Conservation (phyloP, 805 yeast species). For the Candida ipomoeae region DNA sequence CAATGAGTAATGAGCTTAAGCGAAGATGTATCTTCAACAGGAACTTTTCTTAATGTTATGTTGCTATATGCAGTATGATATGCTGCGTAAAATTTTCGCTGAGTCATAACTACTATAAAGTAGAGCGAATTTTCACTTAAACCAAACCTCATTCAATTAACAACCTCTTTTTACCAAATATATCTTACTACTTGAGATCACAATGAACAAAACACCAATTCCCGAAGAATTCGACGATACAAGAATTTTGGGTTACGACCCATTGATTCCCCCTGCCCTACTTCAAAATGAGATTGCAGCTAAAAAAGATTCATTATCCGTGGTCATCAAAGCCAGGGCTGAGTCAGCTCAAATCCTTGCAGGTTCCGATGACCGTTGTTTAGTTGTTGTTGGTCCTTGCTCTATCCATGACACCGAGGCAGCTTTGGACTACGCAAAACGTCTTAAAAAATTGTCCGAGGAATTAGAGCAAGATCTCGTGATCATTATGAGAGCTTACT, state of each 20-base stretch:
- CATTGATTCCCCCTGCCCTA: slow-evolving; percentile 91
- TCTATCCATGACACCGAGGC: slow-evolving; percentile 93
- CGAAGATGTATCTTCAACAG: neutral
- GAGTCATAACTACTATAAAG: slow-evolving; percentile 11
- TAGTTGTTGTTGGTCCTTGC: slow-evolving; percentile 94
- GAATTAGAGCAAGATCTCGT: slow-evolving; percentile 69
- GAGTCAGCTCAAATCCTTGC: slow-evolving; percentile 67
- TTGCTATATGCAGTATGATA: slow-evolving; percentile 9
- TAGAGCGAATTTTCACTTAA: slow-evolving; percentile 1
- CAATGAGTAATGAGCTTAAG: neutral
- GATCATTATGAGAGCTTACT: slow-evolving; percentile 94
- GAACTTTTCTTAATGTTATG: neutral
- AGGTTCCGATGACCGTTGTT: slow-evolving; percentile 81
- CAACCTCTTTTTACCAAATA: neutral
- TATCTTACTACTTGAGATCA: neutral
- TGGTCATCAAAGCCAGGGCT: slow-evolving; percentile 71
- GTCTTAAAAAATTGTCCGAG: slow-evolving; percentile 55
- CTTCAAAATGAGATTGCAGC: slow-evolving; percentile 83
- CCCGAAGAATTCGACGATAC: slow-evolving; percentile 72
- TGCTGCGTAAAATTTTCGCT: slow-evolving; percentile 17
- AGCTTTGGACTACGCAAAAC: slow-evolving; percentile 81
- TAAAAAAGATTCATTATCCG: slow-evolving; percentile 52
- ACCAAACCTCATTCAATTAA: neutral
- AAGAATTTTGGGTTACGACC: slow-evolving; percentile 85
- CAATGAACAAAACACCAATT: slow-evolving; percentile 45